phyloP scores from a whole-genome alignment of 768 basidiomycete species.

The Rubroboletus satanas region DNA sequence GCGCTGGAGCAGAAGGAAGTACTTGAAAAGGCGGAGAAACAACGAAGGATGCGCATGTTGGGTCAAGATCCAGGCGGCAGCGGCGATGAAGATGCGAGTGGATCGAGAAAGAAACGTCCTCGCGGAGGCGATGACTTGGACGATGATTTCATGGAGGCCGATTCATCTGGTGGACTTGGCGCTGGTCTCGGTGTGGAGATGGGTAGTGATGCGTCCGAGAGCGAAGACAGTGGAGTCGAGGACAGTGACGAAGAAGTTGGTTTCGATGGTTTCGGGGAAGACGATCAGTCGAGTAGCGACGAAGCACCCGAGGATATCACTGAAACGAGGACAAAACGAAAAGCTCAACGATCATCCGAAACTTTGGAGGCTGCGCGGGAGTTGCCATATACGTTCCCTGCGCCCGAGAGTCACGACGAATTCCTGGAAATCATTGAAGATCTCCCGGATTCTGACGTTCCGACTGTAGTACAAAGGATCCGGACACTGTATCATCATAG shows the following conservation, averaged over 20 bases:
- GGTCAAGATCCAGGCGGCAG: conserved; percentile 70
- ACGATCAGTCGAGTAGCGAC: conserved; percentile 34
- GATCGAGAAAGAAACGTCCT: conserved; percentile 46
- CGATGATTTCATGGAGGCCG: conserved; percentile 69
- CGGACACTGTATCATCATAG: conserved; percentile 90
- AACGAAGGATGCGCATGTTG: conserved; percentile 76
- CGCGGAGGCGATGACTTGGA: conserved; percentile 83
- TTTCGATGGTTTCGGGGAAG: conserved; percentile 33
- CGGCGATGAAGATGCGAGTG: conserved; percentile 50
- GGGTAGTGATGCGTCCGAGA: conserved; percentile 38
- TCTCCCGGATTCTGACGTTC: conserved; percentile 67
- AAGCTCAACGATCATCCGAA: conserved; percentile 34
- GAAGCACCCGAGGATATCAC: conserved; percentile 42
- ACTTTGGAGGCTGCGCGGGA: conserved; percentile 42
- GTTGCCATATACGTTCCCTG: conserved; percentile 90
- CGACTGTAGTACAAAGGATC: conserved; percentile 84
- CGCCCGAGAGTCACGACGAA: conserved; percentile 82
- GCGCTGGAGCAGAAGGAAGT: conserved; percentile 84
- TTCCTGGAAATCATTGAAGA: conserved; percentile 79
- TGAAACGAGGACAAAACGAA: conserved; percentile 35
- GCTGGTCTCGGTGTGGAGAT: conserved; percentile 36
- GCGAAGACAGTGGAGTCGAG: conserved; percentile 34
- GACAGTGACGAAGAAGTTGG: conserved; percentile 28
- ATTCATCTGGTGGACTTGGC: conserved; percentile 33
- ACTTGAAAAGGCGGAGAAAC: conserved; percentile 81